Base-by-base conservation (phyloP, 2,329 filamentous ascomycete species). In the Westerdykella ornata region DNA sequence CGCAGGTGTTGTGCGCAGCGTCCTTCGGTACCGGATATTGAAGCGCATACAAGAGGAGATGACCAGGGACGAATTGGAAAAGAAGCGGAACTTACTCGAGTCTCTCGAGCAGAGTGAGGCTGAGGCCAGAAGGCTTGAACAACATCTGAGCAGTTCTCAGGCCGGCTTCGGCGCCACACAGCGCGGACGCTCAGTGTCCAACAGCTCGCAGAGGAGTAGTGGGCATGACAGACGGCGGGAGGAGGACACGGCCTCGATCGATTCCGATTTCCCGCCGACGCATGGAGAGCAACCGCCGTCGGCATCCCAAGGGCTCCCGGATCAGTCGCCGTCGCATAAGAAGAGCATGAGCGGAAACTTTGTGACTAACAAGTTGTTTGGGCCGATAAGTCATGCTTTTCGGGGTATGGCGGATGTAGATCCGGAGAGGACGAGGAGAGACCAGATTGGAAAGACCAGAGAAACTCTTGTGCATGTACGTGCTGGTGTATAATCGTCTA, bases 1-100 rank as follows among this genome's bases (percentile, higher is more conserved):
- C 63, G 92, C 92, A 0, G 87, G 92, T 9, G 88, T 98, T 1
- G 92, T 98, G 3, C 81, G 89, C 32, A 85, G 75, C 51, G 90
- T 98, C 26, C 72, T 98, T 41, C 80, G 86, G 50, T 98, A 96
- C 63, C 77, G 92, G 13, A 84, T 97, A 2, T 71, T 96, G 47
- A 98, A 98, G 71, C 79, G 92, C 35, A 87, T 98, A 39, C 92
- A 98, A 62, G 88, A 97, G 65, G 92, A 98, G 61, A 90, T 97
- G 82, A 97, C 92, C 1, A 83, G 84, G 34, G 92, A 98, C 44
- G 89, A 98, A 56, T 73, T 98, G 9, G 78, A 83, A 41, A 95
- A 90, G 73, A 97, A 97, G 71, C 81, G 78, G 55, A 72, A 77
- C 2, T 74, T 92, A 11, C 74, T 98, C 12, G 87, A 94, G 34